Evolutionary conservation across 1,284 basidiomycete species (phyloP), one percentile per base, ranked within the genome.

Genomic region (Ceratobasidium sp.): DNA sequence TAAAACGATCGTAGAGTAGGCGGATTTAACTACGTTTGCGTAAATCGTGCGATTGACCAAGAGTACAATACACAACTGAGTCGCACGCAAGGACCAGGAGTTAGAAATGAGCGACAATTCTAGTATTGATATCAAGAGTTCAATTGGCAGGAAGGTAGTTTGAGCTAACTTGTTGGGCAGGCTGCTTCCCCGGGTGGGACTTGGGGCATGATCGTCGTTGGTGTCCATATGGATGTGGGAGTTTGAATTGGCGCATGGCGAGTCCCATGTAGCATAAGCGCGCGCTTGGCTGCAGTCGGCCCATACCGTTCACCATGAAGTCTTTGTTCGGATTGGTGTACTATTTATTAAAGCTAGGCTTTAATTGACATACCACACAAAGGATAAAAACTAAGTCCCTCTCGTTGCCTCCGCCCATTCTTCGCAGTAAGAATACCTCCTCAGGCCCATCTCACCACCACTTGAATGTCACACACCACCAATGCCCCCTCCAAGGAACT

Each of bases 21-120:
- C 30, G 2, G 23, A 36, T n/a, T 13, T 11, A 13, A 30, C 44
- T 25, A 21, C 36, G n/a, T 19, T 14, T 6, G 49, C 3, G 16
- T 52, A 52, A 5, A 52, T 25, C 5, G 49, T 21, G 16, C 13
- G 58, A n/a, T 50, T 49, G 29, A 60, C n/a, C 29, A 50, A 44
- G 36, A 60, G 46, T 21, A 58, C n/a, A n/a, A 14, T 33, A 16
- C 33, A 39, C 6, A 62, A 13, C 25, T 36, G 46, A 2, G 14
- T 50, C 1, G 59, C 46, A 14, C 59, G 33, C 29, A 23, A 50
- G 7, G 39, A 19, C 59, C 59, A 62, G 5, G 59, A 50, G 6
- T 62, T 25, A 16, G 19, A 25, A 5, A 36, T 23, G 1, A 62
- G 13, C n/a, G 47, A 52, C 7, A n/a, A 23, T 16, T 52, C 30